Evolutionary conservation across 495 filamentous ascomycete species (phyloP), one percentile per base, ranked within the genome.

Genomic region (Aspergillus indologenus): DNA sequence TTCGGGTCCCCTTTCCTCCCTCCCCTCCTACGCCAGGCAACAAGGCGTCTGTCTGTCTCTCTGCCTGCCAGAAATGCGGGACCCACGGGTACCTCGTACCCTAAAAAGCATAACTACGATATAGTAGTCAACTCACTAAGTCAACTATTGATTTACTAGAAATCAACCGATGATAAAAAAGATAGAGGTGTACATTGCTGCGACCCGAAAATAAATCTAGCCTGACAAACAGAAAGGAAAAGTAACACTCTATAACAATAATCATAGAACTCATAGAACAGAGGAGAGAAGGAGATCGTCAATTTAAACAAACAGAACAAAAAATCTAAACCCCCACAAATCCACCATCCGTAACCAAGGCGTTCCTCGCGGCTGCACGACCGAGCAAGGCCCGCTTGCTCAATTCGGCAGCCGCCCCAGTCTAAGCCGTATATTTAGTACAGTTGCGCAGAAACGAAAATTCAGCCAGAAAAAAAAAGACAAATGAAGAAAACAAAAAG

Each of bases 351-450:
- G 23, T 11, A 17, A 24, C 52, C 52, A 54, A 54, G 52, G 52
- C 52, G 17, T 54, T 54, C 52, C 43, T 42, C 52, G 31, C 34
- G 52, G 40, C 52, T 54, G 52, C 52, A 44, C 43, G 15, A 8
- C 34, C 52, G 22, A 17, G 9, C 52, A 20, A 44, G 52, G 26
- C 52, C 52, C 19, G 52, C 52, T 44, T 22, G 52, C 52, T 20
- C 52, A 40, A 42, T 23, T 15, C 19, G 20, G 52, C 52, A 54
- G 52, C 52, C 52, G 34, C 52, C 52, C 52, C 34, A 43, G 22
- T 44, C 52, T 44, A 54, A 54, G 40, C 20, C 48, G 48, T 51
- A 31, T 51, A 26, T 51, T 51, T 51, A 51, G 48, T 51, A 29
- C 48, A 51, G 48, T 17, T 31, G 11, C 31, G 4, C 47, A 48